phyloP scores from a whole-genome alignment of 805 yeast species.

The Nakazawaea peltata region DNA sequence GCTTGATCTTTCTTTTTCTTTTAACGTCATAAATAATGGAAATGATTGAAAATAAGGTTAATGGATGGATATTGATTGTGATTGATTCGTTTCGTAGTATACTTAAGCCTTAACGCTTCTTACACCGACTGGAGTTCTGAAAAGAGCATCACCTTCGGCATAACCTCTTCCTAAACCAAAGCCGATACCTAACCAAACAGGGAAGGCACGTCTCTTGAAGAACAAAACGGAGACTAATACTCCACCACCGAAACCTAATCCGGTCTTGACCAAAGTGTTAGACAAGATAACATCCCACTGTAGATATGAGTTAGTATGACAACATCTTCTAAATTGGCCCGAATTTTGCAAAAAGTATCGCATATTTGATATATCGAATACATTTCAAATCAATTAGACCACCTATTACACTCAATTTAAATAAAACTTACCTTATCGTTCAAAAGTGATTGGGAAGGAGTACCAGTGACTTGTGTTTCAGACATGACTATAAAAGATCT shows the following conservation, averaged over 20 bases:
- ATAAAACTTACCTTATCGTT: conserved; percentile 41
- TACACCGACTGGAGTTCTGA: conserved; percentile 75
- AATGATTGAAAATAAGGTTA: too few relatives aligned
- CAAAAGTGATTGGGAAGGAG: conserved; percentile 49
- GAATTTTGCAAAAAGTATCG: too few relatives aligned
- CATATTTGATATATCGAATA: too few relatives aligned
- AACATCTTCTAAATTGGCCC: too few relatives aligned
- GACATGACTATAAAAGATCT: conserved; percentile 9
- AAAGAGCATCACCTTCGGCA: conserved; percentile 96
- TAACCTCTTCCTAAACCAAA: conserved; percentile 98
- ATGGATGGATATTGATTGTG: neutral
- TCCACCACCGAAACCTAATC: conserved; percentile 95
- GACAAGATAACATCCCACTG: conserved; percentile 94
- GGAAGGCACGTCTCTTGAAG: conserved; percentile 92
- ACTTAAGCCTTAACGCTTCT: conserved; percentile 61
- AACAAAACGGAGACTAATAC: conserved; percentile 84
- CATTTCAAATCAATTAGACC: too few relatives aligned
- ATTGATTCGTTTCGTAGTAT: neutral
- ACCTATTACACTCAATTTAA: neutral
- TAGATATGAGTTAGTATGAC: neutral
- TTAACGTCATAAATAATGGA: too few relatives aligned
- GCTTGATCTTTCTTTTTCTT: too few relatives aligned
- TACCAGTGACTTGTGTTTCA: conserved; percentile 12
- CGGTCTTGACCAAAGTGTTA: conserved; percentile 89
- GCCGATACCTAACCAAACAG: conserved; percentile 96